Evolutionary conservation across 768 basidiomycete species (phyloP), one percentile per base, ranked within the genome.

Genomic region (Leucocoprinus leucothites): DNA sequence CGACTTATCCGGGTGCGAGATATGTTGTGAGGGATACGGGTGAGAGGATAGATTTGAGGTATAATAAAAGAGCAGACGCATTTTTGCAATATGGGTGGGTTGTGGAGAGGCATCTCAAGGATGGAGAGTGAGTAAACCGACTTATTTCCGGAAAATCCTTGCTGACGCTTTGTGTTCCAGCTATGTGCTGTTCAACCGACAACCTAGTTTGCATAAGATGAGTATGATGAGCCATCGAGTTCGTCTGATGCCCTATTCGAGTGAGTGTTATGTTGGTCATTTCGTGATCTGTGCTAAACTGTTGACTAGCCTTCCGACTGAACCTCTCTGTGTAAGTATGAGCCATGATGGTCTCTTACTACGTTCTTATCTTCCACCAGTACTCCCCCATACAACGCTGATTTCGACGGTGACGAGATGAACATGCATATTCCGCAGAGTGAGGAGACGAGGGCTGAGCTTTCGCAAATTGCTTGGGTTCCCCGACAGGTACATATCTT

Each of bases 191-290:
- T 98, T 99, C 77, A 98, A 99, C 70, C 95, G 97, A 51, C 97
- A 99, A 67, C 97, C 97, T 9, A 91, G 87, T 81, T 72, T 98
- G 70, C 97, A 99, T 71, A 99, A 99, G 72, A 98, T 98, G 97
- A 96, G 94, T 79, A 98, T 98, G 97, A 98, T 98, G 97, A 91
- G 91, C 70, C 97, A 98, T 75, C 86, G 95, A 34, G 91, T 98
- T 26, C 93, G 90, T 65, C 75, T 98, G 57, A 97, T 98, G 94
- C 91, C 92, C 11, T 98, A 98, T 72, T 98, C 95, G 19, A 98
- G 93, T 95, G 64, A 69, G 93, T 81, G 7, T 11, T 34, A 5
- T 43, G 9, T 22, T 3, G 26, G 36, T 25, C 22, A 7, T 34
- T 22, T 5, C 18, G 1, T 50, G 19, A 35, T 28, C 52, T 18